Evolutionary conservation across 441 rosid species (phyloP).

Genomic region (Manihot esculenta): DNA sequence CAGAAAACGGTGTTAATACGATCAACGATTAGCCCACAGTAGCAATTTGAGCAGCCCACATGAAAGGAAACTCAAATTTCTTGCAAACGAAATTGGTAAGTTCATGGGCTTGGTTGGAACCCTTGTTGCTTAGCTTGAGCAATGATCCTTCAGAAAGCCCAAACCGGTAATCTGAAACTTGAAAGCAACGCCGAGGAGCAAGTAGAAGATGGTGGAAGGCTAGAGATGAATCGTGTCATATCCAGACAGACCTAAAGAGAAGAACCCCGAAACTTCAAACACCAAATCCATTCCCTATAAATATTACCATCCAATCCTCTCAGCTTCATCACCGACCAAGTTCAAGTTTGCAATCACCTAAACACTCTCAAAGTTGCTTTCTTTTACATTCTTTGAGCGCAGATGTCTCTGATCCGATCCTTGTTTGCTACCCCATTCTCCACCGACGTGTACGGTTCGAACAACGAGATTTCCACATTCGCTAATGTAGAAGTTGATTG

Average conservation of each 20-base stretch:
- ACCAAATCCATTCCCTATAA: neutral
- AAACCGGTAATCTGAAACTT: no score
- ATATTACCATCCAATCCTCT: neutral
- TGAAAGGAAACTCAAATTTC: no score
- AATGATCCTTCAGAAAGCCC: no score
- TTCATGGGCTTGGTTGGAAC: no score
- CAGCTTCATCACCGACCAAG: neutral
- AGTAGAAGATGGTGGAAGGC: slow-evolving; percentile 23
- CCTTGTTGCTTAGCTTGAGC: no score
- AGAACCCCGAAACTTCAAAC: slow-evolving; percentile 21
- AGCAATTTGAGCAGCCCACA: no score
- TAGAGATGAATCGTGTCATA: neutral
- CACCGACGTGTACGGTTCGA: slow-evolving; percentile 7
- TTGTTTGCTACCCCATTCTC: slow-evolving; percentile 18
- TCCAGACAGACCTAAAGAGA: neutral
- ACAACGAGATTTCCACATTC: slow-evolving; percentile 18
- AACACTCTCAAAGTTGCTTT: no score
- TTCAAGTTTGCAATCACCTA: no score
- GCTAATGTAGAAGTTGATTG: slow-evolving; percentile 35
- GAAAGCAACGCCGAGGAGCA: no score
- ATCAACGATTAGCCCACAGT: no score
- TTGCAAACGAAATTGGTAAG: no score
- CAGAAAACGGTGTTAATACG: no score
- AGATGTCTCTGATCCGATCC: slow-evolving; percentile 28
- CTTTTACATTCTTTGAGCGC: neutral